Percentiles rank a stretch among this genome's conserved stretches.
phyloP scores from a whole-genome alignment of 495 filamentous ascomycete genomes.

The Durotheca rogersii region DNA sequence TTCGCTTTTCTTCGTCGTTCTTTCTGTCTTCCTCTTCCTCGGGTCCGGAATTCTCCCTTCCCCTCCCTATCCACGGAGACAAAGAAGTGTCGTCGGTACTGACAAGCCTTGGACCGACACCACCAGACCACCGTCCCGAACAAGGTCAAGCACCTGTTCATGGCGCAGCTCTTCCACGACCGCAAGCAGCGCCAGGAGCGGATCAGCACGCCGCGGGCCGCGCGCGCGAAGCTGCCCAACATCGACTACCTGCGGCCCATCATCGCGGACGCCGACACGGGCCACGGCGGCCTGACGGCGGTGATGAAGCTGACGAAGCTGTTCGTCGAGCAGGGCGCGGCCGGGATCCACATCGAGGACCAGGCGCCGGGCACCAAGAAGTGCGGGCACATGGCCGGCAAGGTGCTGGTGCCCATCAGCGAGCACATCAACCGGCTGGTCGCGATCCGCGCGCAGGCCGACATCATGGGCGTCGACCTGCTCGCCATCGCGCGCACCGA shows the following conservation, averaged over 20 bases:
- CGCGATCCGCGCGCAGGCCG: constrained; percentile 93
- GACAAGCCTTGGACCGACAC: neutral
- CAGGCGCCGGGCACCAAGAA: constrained; percentile 99
- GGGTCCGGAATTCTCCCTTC: no score
- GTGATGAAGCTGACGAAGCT: constrained; percentile 99
- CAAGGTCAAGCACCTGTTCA: constrained; percentile 95
- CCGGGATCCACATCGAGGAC: constrained; percentile 98
- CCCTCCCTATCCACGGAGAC: no score
- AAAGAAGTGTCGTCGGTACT: constrained; percentile 9
- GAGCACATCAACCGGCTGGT: constrained; percentile 99
- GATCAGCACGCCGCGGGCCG: constrained; percentile 69
- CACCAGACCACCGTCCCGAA: constrained; percentile 91
- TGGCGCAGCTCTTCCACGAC: constrained; percentile 99
- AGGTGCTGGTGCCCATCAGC: constrained; percentile 94
- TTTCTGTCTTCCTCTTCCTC: no score
- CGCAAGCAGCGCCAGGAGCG: constrained; percentile 97
- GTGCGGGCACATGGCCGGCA: constrained; percentile 99
- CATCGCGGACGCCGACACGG: constrained; percentile 95
- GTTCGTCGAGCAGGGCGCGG: constrained; percentile 94
- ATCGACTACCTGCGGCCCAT: constrained; percentile 94
- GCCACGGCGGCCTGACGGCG: constrained; percentile 93
- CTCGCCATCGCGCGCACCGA: constrained; percentile 91
- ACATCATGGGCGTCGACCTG: constrained; percentile 95
- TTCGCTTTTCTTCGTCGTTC: neutral
- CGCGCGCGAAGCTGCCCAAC: constrained; percentile 74